A percentile compares a stretch with the other conserved stretches of the same genome.
Conservation (phyloP, 2,329 filamentous ascomycete species). For the Aspergillus jensenii region DNA sequence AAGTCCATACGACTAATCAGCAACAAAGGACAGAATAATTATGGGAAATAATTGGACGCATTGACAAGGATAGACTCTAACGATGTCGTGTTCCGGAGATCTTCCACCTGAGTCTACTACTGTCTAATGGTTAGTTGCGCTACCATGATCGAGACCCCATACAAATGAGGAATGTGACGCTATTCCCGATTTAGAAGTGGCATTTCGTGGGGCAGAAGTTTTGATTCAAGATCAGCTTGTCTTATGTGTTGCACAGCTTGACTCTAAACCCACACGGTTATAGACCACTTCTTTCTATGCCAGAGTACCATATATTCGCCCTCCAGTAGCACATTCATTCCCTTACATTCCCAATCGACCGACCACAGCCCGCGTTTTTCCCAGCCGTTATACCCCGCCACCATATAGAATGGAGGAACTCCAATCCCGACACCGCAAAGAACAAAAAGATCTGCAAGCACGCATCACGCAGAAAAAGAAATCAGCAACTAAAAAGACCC, state of each 20-base stretch:
- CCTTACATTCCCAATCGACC: neutral
- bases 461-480: slow-evolving; percentile 95
- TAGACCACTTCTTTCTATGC: neutral
- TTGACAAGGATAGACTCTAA: neutral
- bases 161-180: neutral
- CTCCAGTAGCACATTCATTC: neutral
- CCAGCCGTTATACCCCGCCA: neutral
- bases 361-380: neutral
- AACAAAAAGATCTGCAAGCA: slow-evolving; percentile 81
- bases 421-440: slow-evolving; percentile 78
- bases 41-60: neutral
- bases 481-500: slow-evolving; percentile 80
- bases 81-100: neutral
- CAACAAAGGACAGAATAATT: neutral
- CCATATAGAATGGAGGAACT: slow-evolving; percentile 66
- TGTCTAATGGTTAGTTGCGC: neutral
- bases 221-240: neutral
- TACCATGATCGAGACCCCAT: neutral
- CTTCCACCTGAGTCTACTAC: neutral
- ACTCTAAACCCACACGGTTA: neutral
- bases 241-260: neutral
- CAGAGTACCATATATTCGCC: neutral
- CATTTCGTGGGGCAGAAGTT: slow-evolving; percentile 4
- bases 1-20: neutral
- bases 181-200: neutral